Percentiles rank a stretch among this genome's conserved stretches.
Evolutionary conservation across 2,329 filamentous ascomycete species (phyloP).

Genomic region (Penicillium sp.): DNA sequence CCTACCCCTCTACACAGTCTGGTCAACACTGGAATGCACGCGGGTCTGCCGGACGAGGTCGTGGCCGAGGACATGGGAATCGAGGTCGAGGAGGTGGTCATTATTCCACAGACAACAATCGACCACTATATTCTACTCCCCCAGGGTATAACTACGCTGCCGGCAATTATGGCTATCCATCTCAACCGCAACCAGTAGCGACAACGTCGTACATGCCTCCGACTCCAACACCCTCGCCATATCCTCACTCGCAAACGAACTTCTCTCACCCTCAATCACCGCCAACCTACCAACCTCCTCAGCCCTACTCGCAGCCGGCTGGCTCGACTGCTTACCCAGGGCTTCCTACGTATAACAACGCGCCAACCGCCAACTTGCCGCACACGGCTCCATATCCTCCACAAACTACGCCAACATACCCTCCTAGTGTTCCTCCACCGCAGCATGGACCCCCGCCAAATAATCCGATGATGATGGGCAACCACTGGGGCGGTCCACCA

Average conservation of each 20-base stretch:
- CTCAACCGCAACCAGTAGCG: constrained; percentile 30
- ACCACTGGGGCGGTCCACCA: constrained; percentile 57
- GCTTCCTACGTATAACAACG: constrained; percentile 29
- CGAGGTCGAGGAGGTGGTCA: constrained; percentile 31
- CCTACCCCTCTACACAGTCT: constrained; percentile 28
- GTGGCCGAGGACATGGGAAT: constrained; percentile 38
- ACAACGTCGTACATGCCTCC: constrained; percentile 28
- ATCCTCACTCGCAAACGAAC: constrained; percentile 25
- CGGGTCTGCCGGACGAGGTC: constrained; percentile 32
- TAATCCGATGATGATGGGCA: constrained; percentile 53
- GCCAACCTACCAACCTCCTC: constrained; percentile 24
- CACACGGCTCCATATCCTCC: constrained; percentile 24
- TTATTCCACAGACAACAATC: constrained; percentile 16
- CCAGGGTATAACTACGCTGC: constrained; percentile 31
- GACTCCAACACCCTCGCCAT: constrained; percentile 28
- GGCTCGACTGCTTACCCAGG: constrained; percentile 28
- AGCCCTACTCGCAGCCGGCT: constrained; percentile 29
- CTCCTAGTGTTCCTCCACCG: constrained; percentile 20
- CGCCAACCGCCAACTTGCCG: constrained; percentile 21
- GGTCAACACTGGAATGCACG: constrained; percentile 30
- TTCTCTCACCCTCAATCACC: constrained; percentile 25
- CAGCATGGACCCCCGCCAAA: constrained; percentile 26
- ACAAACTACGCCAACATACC: constrained; percentile 17
- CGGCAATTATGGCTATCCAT: constrained; percentile 34
- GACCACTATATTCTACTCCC: constrained; percentile 25